Base-by-base conservation (phyloP, 768 basidiomycete species). In the Albatrellus ellisii region DNA sequence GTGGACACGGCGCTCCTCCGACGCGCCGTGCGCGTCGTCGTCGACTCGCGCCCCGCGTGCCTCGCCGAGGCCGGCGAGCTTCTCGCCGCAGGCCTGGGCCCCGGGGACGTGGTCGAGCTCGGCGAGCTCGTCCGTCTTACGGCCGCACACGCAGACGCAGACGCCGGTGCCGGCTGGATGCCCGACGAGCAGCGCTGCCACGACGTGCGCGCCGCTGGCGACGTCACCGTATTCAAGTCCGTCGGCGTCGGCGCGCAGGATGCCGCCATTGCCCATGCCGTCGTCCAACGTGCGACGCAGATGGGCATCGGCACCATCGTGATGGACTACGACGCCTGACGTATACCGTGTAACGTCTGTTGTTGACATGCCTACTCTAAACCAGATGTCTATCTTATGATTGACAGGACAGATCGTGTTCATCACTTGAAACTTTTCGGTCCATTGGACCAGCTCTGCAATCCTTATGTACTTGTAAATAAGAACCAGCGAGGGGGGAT, bases 221-320 rank as follows among this genome's bases (percentile, higher is more conserved):
- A 62, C 28, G 66, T 90, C 9, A 84, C 79, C 1, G 67, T 92
- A 22, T 91, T 88, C 70, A 92, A 91, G 61, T 84, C 81, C 0
- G 90, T 92, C 4, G 89, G 90, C 2, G 59, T 90, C 5, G 86
- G 83, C 1, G 59, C 86, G n/a, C 89, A 92, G 52, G 90, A 94
- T 49, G 83, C 86, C 4, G 83, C 79, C 0, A 85, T 92, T 44
- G 77, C 86, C 8, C 67, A 61, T 42, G 71, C 79, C 2, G 73
- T 89, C 1, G 69, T 88, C 2, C 59, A 69, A 4, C 67, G 66
- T 39, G 87, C 88, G 1, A 62, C 75, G 50, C 53, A 62, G 41
- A 59, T 68, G 52, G 66, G 64, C 1, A 48, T 73, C 4, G 84
- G 87, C 6, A 72, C 62, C 0, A 41, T 52, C 0, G 60, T 86